Base-by-base conservation (phyloP, 257 asterid species). In the Apocynum venetum region DNA sequence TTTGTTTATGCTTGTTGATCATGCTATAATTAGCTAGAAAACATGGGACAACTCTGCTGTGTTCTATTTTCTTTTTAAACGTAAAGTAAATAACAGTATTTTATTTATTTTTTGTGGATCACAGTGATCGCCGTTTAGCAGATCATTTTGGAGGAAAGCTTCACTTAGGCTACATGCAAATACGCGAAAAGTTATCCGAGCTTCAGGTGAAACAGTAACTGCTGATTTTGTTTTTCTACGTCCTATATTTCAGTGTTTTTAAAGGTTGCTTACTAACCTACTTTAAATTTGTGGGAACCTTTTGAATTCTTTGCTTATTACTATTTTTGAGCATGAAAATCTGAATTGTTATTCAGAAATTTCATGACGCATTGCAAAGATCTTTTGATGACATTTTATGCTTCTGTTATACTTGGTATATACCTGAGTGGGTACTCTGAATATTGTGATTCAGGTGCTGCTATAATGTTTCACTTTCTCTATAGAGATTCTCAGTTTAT, bases 131-230 rank as follows among this genome's bases (percentile, higher is more conserved):
- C 38, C 97, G 99, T 81, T 90, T 95, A 89, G 95, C 99, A 72
- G 98, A 95, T 89, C 99, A 95, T 91, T 95, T 95, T 87, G 99
- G 99, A 79, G 98, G 99, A 79, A 95, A 95, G 91, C 99, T 95
- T 83, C 99, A 95, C 87, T 83, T 93, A 81, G 99, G 99, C 76
- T 93, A 95, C 83, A 93, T 95, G 87, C 99, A 86, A 82, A 93
- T 95, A 80, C 99, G 98, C 48, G 99, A 93, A 82, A 93, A 95
- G 92, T 89, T 95, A 79, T 89, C 93, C 76, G 99, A 95, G 76
- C 97, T 95, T 79, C 94, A 89, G 97, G 99, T 95, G 83, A 80
- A 87, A 75, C 48, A 60, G 53, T 61, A 52, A n/a, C 47, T 6
- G 68, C 55, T 52, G 20, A 20, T 35, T 35, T 13, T 6, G 19